A percentile compares a stretch with the other conserved stretches of the same genome.
Conservation (phyloP, 495 filamentous ascomycete genomes). For the Neurospora hispaniola region DNA sequence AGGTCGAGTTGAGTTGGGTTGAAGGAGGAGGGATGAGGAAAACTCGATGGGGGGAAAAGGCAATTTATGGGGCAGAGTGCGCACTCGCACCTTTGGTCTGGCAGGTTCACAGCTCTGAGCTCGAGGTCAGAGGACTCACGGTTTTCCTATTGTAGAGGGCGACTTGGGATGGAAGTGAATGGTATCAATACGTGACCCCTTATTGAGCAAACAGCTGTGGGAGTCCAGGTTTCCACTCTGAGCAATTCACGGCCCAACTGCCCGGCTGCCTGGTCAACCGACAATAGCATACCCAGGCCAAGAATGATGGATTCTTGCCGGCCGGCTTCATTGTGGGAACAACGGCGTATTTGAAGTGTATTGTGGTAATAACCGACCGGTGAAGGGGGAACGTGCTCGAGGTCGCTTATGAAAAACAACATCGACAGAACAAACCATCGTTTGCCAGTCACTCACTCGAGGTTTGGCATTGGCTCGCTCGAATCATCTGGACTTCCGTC, state of each 20-base stretch:
- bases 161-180: background rate
- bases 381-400: background rate
- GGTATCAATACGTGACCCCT: background rate
- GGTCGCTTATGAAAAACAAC: background rate
- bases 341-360: background rate
- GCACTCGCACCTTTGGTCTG: background rate
- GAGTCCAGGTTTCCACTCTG: background rate
- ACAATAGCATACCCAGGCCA: background rate
- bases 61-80: background rate
- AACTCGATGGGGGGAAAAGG: background rate
- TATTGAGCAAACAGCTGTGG: background rate
- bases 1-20: background rate
- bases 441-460: background rate
- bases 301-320: background rate
- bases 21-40: background rate
- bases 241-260: background rate
- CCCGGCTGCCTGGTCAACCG: background rate
- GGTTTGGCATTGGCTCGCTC: background rate
- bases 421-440: background rate
- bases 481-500: background rate
- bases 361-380: background rate
- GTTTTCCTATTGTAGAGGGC: background rate
- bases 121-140: background rate
- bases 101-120: background rate
- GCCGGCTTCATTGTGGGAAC: background rate